Evolutionary conservation across 2,329 filamentous ascomycete genomes (phyloP).

Genomic region (Aspergillaceae sp.): DNA sequence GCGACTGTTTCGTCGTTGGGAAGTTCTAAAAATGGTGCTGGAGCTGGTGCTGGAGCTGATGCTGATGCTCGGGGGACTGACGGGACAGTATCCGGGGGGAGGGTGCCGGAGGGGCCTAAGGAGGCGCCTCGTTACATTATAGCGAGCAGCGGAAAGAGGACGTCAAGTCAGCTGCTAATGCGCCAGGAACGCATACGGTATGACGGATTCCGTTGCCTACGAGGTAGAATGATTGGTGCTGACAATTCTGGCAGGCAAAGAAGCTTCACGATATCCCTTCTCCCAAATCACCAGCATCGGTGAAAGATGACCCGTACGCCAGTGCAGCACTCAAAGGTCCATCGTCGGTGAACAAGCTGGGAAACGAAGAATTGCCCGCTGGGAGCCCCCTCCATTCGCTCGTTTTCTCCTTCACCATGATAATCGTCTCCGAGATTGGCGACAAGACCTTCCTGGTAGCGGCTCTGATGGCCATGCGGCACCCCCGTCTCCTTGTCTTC

Average conservation of each 20-base stretch:
- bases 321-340: slow-evolving; percentile 22
- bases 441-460: slow-evolving; percentile 98
- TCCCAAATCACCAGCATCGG: slow-evolving; percentile 50
- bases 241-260: slow-evolving; percentile 63
- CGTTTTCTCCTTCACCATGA: slow-evolving; percentile 90
- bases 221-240: background rate
- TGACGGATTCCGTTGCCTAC: background rate
- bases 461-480: slow-evolving; percentile 98
- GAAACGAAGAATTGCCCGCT: slow-evolving; percentile 35
- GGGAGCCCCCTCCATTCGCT: slow-evolving; percentile 81
- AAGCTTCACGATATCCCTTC: slow-evolving; percentile 65
- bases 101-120: slow-evolving; percentile 74
- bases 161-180: slow-evolving; percentile 31
- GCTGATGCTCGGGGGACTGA: slow-evolving; percentile 85
- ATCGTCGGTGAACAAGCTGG: slow-evolving; percentile 7
- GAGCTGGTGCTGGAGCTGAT: slow-evolving; percentile 48
- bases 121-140: slow-evolving; percentile 71
- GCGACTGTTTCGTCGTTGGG: slow-evolving; percentile 15
- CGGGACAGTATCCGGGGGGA: slow-evolving; percentile 73
- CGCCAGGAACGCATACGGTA: slow-evolving; percentile 45
- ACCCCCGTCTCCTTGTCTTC: slow-evolving; percentile 87
- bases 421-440: slow-evolving; percentile 89
- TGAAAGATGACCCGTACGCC: slow-evolving; percentile 27
- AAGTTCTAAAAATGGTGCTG: background rate
- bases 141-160: slow-evolving; percentile 63